Evolutionary conservation across 306 rosid species (phyloP).

Genomic region (Luffa aegyptiaca): DNA sequence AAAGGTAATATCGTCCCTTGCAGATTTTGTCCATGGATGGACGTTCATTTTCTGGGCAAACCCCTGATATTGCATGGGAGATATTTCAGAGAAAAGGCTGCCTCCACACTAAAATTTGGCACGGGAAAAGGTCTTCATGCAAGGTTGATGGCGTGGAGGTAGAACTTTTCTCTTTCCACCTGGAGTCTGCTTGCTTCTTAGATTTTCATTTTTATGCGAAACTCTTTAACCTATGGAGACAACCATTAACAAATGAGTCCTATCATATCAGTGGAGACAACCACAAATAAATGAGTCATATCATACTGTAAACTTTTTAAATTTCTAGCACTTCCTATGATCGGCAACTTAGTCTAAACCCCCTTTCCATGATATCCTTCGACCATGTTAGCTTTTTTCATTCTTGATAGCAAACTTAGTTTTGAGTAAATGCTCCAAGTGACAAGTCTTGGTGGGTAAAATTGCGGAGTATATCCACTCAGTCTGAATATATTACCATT

Average conservation of each 20-base stretch:
- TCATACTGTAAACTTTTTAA: background rate
- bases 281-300: background rate
- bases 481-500: background rate
- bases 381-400: background rate
- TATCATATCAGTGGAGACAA: background rate
- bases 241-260: background rate
- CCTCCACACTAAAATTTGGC: slow-evolving; percentile 54
- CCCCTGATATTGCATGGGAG: slow-evolving; percentile 76
- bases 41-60: slow-evolving; percentile 57
- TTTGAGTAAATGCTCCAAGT: background rate
- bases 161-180: background rate
- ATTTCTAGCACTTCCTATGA: background rate
- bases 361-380: background rate
- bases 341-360: background rate
- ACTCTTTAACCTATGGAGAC: background rate
- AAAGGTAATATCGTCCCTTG: slow-evolving; percentile 5
- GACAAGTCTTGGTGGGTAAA: background rate
- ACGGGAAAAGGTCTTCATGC: slow-evolving; percentile 68
- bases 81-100: slow-evolving; percentile 59
- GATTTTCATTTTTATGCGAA: background rate
- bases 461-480: background rate
- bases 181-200: background rate
- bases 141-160: slow-evolving; percentile 92
- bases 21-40: slow-evolving; percentile 71
- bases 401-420: background rate